Conservation (phyloP, 331 rosid genomes). For the Cydonia oblonga region DNA sequence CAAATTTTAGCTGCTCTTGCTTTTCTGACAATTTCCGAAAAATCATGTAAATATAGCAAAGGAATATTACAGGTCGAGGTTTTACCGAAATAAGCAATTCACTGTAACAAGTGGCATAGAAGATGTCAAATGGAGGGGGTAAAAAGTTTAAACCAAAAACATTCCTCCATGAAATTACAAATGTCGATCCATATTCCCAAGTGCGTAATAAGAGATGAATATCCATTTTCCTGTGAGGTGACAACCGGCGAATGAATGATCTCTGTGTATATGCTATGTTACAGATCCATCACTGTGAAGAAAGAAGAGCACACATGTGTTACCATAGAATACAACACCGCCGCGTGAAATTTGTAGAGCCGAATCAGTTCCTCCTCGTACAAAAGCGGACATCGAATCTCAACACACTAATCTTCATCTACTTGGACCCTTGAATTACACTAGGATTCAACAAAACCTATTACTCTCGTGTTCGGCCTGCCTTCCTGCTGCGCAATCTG, state of each 20-base stretch:
- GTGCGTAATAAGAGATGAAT: neutral
- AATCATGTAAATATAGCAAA: too few species aligned
- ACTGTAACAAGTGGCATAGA: neutral
- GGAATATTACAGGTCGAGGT: too few species aligned
- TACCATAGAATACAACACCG: neutral
- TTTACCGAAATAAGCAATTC: too few species aligned
- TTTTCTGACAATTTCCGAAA: too few species aligned
- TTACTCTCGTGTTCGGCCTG: slow-evolving; percentile 39
- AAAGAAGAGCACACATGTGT: neutral
- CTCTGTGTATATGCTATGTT: neutral
- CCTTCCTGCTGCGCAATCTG: slow-evolving; percentile 72
- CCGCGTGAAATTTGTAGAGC: neutral
- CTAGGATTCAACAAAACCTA: slow-evolving; percentile 21
- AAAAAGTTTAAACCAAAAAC: neutral
- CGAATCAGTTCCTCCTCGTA: neutral
- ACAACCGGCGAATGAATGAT: neutral
- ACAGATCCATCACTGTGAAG: neutral
- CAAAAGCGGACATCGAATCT: slow-evolving; percentile 4
- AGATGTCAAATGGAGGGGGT: neutral
- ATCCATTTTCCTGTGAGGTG: neutral
- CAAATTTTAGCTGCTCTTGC: too few species aligned
- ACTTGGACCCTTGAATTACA: slow-evolving; percentile 2
- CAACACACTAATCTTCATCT: slow-evolving; percentile 10
- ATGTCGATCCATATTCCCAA: neutral
- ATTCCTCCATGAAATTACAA: neutral